phyloP scores from a whole-genome alignment of 1,284 basidiomycete species.

The Pascua guehoae region DNA sequence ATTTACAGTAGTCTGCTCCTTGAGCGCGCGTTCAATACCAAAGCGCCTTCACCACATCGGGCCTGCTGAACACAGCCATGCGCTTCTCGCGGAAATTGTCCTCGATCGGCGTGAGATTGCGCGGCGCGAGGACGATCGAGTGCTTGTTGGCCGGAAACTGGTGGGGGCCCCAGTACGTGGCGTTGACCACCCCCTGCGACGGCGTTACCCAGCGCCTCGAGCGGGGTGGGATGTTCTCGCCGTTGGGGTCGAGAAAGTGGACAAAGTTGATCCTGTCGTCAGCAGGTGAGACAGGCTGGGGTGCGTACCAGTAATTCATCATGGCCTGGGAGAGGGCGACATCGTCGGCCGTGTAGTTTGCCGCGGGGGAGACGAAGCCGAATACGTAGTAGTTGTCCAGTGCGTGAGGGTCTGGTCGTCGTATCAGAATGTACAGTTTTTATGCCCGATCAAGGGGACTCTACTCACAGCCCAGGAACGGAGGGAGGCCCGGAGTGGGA shows the following conservation, averaged over 20 bases:
- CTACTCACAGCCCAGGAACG: slow-evolving; percentile 26
- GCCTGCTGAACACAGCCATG: slow-evolving; percentile 32
- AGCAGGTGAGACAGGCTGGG: no score
- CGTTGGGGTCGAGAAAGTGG: slow-evolving; percentile 37
- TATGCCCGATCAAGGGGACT: no score
- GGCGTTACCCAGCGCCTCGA: background rate
- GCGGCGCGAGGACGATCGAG: slow-evolving; percentile 27
- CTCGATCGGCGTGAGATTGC: slow-evolving; percentile 32
- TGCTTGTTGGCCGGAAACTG: slow-evolving; percentile 16
- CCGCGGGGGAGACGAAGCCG: slow-evolving; percentile 15
- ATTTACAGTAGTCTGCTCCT: background rate
- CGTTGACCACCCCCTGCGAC: slow-evolving; percentile 22
- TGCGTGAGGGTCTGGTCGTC: slow-evolving; percentile 27
- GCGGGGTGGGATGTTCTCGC: background rate
- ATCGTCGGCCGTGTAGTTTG: slow-evolving; percentile 26
- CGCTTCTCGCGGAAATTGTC: slow-evolving; percentile 35
- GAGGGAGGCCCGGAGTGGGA: slow-evolving; percentile 10
- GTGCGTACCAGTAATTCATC: slow-evolving; percentile 43
- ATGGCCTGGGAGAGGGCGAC: slow-evolving; percentile 23
- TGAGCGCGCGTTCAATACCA: no score
- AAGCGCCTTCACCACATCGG: background rate
- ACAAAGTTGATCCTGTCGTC: slow-evolving; percentile 39
- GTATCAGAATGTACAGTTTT: no score
- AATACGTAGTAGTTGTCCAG: slow-evolving; percentile 31
- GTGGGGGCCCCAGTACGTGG: slow-evolving; percentile 38